A percentile compares a stretch with the other conserved stretches of the same genome.
Conservation (phyloP, 208 protist genomes). For the Novymonas esmeraldas region DNA sequence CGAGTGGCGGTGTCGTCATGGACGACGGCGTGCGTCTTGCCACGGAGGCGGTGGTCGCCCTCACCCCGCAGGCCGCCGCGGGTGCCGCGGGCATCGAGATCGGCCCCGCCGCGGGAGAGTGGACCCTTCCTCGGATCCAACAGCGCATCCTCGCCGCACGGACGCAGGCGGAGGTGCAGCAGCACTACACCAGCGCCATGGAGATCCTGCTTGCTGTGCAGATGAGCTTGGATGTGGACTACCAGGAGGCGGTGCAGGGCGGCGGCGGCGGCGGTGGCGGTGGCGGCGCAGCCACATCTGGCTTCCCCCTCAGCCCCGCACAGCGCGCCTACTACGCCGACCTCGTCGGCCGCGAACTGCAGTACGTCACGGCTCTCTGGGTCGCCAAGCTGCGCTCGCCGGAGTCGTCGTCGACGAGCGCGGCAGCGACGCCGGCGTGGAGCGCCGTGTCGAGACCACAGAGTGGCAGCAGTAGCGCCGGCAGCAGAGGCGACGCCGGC, state of each 20-base stretch:
- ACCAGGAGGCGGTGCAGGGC: slow-evolving; percentile 7
- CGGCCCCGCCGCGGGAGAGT: slow-evolving; percentile 27
- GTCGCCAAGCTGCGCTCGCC: slow-evolving; percentile 20
- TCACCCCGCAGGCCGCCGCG: slow-evolving; percentile 27
- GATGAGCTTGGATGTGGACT: slow-evolving; percentile 37
- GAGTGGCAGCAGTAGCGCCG: neutral
- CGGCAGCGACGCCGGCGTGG: neutral
- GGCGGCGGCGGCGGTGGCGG: neutral
- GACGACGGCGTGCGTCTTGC: neutral
- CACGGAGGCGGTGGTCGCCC: neutral
- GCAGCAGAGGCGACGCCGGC: neutral
- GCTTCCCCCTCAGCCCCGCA: slow-evolving; percentile 10
- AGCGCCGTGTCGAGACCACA: neutral
- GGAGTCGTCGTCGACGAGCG: neutral
- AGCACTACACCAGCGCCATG: slow-evolving; percentile 34
- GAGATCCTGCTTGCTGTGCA: slow-evolving; percentile 35
- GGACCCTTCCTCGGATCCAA: slow-evolving; percentile 39
- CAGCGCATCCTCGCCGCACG: slow-evolving; percentile 30
- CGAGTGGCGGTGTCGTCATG: no score
- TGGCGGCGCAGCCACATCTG: neutral
- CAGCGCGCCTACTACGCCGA: slow-evolving; percentile 31
- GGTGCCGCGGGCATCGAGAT: slow-evolving; percentile 27
- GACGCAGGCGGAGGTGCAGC: slow-evolving; percentile 23
- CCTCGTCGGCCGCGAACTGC: slow-evolving; percentile 30
- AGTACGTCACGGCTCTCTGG: slow-evolving; percentile 33